Base-by-base conservation (phyloP, 1,284 basidiomycete species). In the Hymenochaete sp. region DNA sequence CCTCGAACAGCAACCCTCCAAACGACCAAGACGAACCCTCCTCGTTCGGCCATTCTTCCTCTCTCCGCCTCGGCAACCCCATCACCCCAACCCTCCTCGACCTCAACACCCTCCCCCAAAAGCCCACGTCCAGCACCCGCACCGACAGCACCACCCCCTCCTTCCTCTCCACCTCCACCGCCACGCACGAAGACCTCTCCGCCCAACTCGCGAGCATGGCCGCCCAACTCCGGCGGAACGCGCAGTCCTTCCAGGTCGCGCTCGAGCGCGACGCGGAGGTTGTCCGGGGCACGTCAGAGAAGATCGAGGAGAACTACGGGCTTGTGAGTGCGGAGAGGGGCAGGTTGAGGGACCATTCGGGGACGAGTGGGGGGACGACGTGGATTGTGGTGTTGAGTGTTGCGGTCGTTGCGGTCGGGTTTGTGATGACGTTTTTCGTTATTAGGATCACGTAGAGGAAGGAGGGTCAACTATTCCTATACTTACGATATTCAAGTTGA, bases 131-230 rank as follows among this genome's bases (percentile, higher is more conserved):
- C 25, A 0, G 53, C 64, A 26, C 64, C 14, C 14, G 6, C 13
- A n/a, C 14, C 32, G 21, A 35, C 6, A 35, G 64, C 13, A 65
- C 67, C 2, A 62, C 57, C 19, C 68, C 73, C 9, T 63, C 67
- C 1, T 68, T 73, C 57, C 62, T 77, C 27, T 72, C 74, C 58
- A 73, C 76, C 50, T 77, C 80, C 8, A 70, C 65, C 13, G 70
- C 72, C 0, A 64, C 82, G 2, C 86, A 89, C 22, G 76, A 86
- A 50, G 77, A 84, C 32, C 73, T 89, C 35, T 73, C 82, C 0
- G 70, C 71, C 3, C 83, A 89, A 58, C 73, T 90, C 14, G 79
- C 79, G 1, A 63, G 73, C 33, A 90, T 90, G 86, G 82, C 85
- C 1, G 65, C 73, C 2, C 86, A 89, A 59, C 72, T 90, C 38